Base-by-base conservation (phyloP, 139 green algal species). In the Tetradesmus obliquus region DNA sequence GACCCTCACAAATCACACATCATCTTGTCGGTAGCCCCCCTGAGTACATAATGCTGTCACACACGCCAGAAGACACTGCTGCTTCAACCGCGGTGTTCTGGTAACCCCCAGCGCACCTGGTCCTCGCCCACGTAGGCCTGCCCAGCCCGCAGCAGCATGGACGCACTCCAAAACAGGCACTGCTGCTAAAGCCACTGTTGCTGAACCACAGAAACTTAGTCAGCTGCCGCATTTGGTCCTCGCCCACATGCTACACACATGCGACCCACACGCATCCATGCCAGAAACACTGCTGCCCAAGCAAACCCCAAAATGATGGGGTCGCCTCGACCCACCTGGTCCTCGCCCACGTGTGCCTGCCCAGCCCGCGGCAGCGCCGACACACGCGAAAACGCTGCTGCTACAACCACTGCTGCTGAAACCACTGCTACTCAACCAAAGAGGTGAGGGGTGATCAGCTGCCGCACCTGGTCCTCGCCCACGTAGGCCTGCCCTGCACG, bases 401-500 rank as follows among this genome's bases (percentile, higher is more conserved):
- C 32, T 45, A 45, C 32, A 45, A 45, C 32, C 32, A 45, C 32
- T 45, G 32, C 32, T 45, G 32, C 32, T 45, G 32, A 45, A 45
- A 45, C 32, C 32, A 45, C 32, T 45, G 32, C 32, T 54, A 53
- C 9, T 82, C 74, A 82, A 54, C 74, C 32, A 45, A 45, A 45
- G 32, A 45, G 32, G 32, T 0, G 32, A 45, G 32, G 32, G 32
- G 32, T 45, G 32, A 98, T 95, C 62, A 98, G 93, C 3, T 92
- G 94, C 2, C 90, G 94, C 88, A 98, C 92, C 87, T 98, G 95
- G 53, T 98, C 94, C 10, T 92, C 84, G 9, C 93, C 93, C 45
- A 99, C 96, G 72, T 97, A 99, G 0, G 97, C 98, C 32, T 86
- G 94, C 12, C 98, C 98, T 1, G 81, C 82, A 0, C 90, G 82